Conservation (phyloP, 768 basidiomycete genomes). For the Tricholoma terreum region DNA sequence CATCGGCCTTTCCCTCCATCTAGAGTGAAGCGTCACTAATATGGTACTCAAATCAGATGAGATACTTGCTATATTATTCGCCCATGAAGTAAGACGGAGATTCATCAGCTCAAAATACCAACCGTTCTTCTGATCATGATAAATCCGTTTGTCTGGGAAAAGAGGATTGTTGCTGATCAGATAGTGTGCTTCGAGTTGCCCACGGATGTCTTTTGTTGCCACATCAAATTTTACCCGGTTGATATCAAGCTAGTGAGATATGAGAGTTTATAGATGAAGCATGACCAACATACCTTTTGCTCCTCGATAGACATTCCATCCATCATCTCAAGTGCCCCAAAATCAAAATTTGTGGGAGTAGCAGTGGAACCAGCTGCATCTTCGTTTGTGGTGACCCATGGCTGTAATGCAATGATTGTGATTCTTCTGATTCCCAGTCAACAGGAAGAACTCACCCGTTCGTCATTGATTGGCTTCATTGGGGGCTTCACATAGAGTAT, state of each 20-base stretch:
- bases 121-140: no score
- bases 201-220: no score
- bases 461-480: neutral
- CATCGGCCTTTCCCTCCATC: no score
- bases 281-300: no score
- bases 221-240: conserved; percentile 2
- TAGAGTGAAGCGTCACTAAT: no score
- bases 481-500: neutral
- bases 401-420: neutral
- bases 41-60: no score
- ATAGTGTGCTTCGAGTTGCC: neutral
- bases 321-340: neutral
- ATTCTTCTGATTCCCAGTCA: neutral
- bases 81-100: no score
- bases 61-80: no score
- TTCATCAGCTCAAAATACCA: conserved; percentile 1
- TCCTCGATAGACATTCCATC: no score
- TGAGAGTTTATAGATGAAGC: neutral
- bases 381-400: no score
- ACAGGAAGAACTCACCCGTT: neutral
- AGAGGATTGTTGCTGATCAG: neutral
- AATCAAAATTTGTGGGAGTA: neutral
- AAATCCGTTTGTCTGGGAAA: conserved; percentile 1
- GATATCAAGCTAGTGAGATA: neutral
- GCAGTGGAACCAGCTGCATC: neutral